Percentiles rank a stretch among this genome's conserved stretches.
These are phyloP conservation scores for Paratrypanosoma confusum DNA, from an alignment of 208 protist species.

Conservation along the genomic window DNA sequence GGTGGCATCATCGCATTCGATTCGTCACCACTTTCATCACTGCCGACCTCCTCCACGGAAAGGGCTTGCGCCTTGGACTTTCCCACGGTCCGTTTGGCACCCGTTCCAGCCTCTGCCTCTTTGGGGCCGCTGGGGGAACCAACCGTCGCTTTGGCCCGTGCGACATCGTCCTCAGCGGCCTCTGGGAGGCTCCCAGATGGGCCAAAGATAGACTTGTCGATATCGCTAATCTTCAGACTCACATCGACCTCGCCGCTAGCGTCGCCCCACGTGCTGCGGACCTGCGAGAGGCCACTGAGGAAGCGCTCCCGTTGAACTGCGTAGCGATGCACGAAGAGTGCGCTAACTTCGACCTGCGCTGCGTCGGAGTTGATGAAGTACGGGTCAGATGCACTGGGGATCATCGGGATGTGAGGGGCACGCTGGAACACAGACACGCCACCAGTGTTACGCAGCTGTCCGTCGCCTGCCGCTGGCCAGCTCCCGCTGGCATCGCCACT, in stretches of 20 bases:
- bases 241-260: slow-evolving; percentile 73
- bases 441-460: slow-evolving; percentile 11
- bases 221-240: slow-evolving; percentile 43
- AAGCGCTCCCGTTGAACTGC: slow-evolving; percentile 84
- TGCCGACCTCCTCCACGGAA: slow-evolving; percentile 23
- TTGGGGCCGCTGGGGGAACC: background rate
- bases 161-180: slow-evolving; percentile 2
- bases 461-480: slow-evolving; percentile 7
- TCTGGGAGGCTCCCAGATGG: slow-evolving; percentile 40
- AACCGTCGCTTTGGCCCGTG: background rate
- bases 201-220: slow-evolving; percentile 72
- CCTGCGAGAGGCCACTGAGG: slow-evolving; percentile 62
- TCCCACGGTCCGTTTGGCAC: background rate
- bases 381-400: slow-evolving; percentile 75
- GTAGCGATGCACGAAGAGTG: slow-evolving; percentile 83
- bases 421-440: slow-evolving; percentile 76
- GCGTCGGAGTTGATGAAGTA: slow-evolving; percentile 79
- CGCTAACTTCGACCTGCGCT: slow-evolving; percentile 74
- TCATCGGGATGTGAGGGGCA: slow-evolving; percentile 36
- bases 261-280: slow-evolving; percentile 78
- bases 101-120: background rate
- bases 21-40: slow-evolving; percentile 3
- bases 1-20: slow-evolving; percentile 3
- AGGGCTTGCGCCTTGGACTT: background rate
- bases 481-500: too few relatives aligned